phyloP scores from a whole-genome alignment of 306 rosid genomes.

The Corylus americana region DNA sequence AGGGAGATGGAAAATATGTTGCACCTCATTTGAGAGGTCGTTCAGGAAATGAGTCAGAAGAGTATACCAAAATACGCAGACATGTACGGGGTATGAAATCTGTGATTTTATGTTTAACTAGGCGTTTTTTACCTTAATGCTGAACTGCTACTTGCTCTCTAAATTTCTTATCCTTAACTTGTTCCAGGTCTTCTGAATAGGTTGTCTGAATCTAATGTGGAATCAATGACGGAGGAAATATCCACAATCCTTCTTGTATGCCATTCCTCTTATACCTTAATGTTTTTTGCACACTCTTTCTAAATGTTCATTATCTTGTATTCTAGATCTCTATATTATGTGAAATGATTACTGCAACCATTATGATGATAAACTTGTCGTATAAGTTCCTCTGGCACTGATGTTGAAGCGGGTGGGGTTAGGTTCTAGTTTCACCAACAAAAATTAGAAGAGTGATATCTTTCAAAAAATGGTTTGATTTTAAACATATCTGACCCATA shows the following conservation, averaged over 20 bases:
- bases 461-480: background rate
- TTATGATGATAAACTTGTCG: background rate
- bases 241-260: constrained; percentile 54
- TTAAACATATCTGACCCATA: background rate
- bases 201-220: constrained; percentile 70
- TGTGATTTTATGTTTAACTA: constrained; percentile 18
- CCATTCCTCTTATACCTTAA: background rate
- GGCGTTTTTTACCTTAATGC: constrained; percentile 6
- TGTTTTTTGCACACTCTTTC: background rate
- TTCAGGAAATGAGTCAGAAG: constrained; percentile 66
- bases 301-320: too few species aligned
- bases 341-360: background rate
- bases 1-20: constrained; percentile 51
- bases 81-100: constrained; percentile 49
- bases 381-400: background rate
- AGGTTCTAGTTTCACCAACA: background rate
- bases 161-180: constrained; percentile 19
- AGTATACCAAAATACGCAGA: constrained; percentile 69
- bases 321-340: background rate
- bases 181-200: constrained; percentile 67
- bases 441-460: background rate
- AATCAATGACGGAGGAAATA: constrained; percentile 69
- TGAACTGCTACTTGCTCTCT: background rate
- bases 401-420: background rate
- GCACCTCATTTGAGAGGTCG: constrained; percentile 75